phyloP scores from a whole-genome alignment of 2,329 filamentous ascomycete genomes.

The Clonostachys byssicola region DNA sequence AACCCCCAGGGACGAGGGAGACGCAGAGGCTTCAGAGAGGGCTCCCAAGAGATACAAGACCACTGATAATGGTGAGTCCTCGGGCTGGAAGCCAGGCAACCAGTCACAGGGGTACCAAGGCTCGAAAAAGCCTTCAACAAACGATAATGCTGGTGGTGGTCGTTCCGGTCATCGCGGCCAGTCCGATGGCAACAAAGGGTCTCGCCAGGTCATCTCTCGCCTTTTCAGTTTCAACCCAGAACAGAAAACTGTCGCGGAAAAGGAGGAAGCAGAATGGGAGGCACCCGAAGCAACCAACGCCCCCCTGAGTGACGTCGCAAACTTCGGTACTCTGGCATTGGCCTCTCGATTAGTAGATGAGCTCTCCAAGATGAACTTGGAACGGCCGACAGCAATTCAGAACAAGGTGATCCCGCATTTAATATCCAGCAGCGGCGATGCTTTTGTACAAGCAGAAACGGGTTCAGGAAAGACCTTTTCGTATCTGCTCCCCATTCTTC shows the following conservation, averaged over 20 bases:
- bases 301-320: slow-evolving; percentile 78
- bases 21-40: slow-evolving; percentile 18
- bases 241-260: slow-evolving; percentile 58
- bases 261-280: slow-evolving; percentile 42
- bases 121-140: neutral
- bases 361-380: slow-evolving; percentile 81
- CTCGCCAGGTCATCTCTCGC: slow-evolving; percentile 73
- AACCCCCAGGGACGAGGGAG: slow-evolving; percentile 10
- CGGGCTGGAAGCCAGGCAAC: slow-evolving; percentile 2
- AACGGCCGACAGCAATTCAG: slow-evolving; percentile 91
- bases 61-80: slow-evolving; percentile 10
- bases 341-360: slow-evolving; percentile 78
- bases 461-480: slow-evolving; percentile 96
- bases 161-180: slow-evolving; percentile 8
- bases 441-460: slow-evolving; percentile 94
- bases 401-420: slow-evolving; percentile 82
- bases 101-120: neutral
- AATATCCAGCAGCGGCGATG: slow-evolving; percentile 76
- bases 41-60: slow-evolving; percentile 42
- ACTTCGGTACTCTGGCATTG: slow-evolving; percentile 81
- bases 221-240: slow-evolving; percentile 88
- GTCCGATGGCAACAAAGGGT: slow-evolving; percentile 11
- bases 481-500: slow-evolving; percentile 90
- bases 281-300: slow-evolving; percentile 81
- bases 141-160: neutral